Conservation (phyloP, 495 filamentous ascomycete species). For the Penicillium tannophilum region DNA sequence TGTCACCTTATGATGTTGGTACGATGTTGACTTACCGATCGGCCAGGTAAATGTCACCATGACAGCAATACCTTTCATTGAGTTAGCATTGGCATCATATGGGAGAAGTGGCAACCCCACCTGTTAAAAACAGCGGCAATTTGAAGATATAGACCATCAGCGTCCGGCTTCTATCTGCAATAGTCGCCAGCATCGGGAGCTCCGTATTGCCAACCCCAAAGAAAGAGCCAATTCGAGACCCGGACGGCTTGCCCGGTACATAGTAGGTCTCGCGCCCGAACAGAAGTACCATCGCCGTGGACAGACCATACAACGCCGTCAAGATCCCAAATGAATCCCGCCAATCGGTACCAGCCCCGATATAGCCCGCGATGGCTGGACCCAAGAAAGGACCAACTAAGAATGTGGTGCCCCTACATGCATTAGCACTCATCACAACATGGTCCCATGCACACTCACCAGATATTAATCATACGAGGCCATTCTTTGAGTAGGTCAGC, state of each 20-base stretch:
- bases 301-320: constrained; percentile 47
- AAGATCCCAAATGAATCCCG: constrained; percentile 48
- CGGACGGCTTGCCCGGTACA: constrained; percentile 19
- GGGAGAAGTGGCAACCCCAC: constrained; percentile 5
- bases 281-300: constrained; percentile 42
- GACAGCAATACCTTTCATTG: constrained; percentile 19
- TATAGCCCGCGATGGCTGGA: constrained; percentile 47
- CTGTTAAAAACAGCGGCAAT: constrained; percentile 35
- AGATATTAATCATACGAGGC: constrained; percentile 53
- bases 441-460: constrained; percentile 24
- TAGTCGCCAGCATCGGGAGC: constrained; percentile 25
- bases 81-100: neutral
- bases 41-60: constrained; percentile 44
- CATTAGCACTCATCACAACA: constrained; percentile 1
- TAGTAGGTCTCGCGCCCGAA: constrained; percentile 55
- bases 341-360: constrained; percentile 42
- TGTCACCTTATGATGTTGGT: too few species aligned
- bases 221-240: constrained; percentile 39
- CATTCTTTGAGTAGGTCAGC: constrained; percentile 30
- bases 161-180: constrained; percentile 26
- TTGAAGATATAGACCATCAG: constrained; percentile 39
- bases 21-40: constrained; percentile 29
- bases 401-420: constrained; percentile 42
- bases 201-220: constrained; percentile 52
- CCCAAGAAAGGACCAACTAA: constrained; percentile 49